A percentile compares a stretch with the other conserved stretches of the same genome.
phyloP scores from a whole-genome alignment of 768 basidiomycete species.

The Rhodosporidiobolus odoratus region DNA sequence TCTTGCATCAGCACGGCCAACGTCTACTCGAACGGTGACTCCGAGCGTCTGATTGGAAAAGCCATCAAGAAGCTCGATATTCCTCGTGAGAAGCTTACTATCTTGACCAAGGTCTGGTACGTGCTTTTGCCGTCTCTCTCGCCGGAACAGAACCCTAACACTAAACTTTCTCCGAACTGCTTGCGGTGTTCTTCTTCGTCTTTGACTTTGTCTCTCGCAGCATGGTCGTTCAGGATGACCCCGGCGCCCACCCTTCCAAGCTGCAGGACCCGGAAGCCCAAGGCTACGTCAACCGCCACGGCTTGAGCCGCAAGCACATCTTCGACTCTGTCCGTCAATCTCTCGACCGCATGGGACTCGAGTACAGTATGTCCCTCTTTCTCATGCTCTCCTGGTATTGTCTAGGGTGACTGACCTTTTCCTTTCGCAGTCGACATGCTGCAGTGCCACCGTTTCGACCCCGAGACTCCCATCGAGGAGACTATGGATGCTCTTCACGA shows the following conservation, averaged over 20 bases:
- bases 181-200: neutral
- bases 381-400: neutral
- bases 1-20: no score
- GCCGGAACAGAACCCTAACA: no score
- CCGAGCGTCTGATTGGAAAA: constrained; percentile 65
- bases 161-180: neutral
- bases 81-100: constrained; percentile 69
- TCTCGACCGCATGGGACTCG: constrained; percentile 63
- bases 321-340: constrained; percentile 58
- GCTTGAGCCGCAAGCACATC: constrained; percentile 56
- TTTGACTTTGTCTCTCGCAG: neutral
- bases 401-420: neutral
- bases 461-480: constrained; percentile 55
- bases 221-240: constrained; percentile 30
- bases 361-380: constrained; percentile 42
- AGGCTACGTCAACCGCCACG: constrained; percentile 57
- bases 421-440: constrained; percentile 56
- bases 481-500: constrained; percentile 51
- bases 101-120: constrained; percentile 64
- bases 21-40: constrained; percentile 60
- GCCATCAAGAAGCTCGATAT: constrained; percentile 63
- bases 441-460: constrained; percentile 57
- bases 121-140: neutral
- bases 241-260: neutral
- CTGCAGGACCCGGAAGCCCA: constrained; percentile 12